Percentiles rank a stretch among this genome's conserved stretches.
Conservation (phyloP, 1,284 basidiomycete species). For the Ustilago nuda region DNA sequence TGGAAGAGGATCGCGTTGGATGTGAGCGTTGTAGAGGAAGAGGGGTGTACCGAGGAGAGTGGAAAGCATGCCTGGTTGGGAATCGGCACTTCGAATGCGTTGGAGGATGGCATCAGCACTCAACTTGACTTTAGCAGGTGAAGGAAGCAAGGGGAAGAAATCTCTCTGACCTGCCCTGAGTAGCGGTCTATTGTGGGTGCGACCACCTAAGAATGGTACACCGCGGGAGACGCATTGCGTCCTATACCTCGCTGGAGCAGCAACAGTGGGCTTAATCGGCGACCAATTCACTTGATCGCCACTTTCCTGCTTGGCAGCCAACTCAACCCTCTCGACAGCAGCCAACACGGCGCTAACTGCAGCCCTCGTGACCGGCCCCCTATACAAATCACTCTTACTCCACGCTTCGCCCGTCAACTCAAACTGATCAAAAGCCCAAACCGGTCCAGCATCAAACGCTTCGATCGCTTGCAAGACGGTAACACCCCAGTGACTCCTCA, state of each 20-base stretch:
- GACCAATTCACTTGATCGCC: neutral
- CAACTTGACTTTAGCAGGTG: conserved; percentile 38
- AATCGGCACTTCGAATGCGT: conserved; percentile 70
- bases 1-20: conserved; percentile 64
- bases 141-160: conserved; percentile 31
- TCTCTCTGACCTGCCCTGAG: conserved; percentile 69
- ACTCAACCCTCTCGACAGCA: conserved; percentile 68
- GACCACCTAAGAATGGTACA: conserved; percentile 69
- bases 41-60: conserved; percentile 62
- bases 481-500: conserved; percentile 70
- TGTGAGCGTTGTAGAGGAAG: conserved; percentile 71
- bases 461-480: conserved; percentile 71
- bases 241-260: conserved; percentile 26
- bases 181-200: conserved; percentile 70
- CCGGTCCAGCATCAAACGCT: conserved; percentile 71
- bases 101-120: conserved; percentile 69
- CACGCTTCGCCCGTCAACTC: conserved; percentile 48
- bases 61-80: conserved; percentile 71
- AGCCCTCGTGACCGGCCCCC: conserved; percentile 69
- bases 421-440: conserved; percentile 73
- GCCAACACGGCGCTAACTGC: conserved; percentile 69
- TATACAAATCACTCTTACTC: conserved; percentile 71
- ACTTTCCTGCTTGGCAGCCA: conserved; percentile 21
- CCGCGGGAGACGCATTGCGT: conserved; percentile 64
- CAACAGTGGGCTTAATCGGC: conserved; percentile 24